Base-by-base conservation (phyloP, 192 early-diverging fungal species). In the Obelidium mucronatum region DNA sequence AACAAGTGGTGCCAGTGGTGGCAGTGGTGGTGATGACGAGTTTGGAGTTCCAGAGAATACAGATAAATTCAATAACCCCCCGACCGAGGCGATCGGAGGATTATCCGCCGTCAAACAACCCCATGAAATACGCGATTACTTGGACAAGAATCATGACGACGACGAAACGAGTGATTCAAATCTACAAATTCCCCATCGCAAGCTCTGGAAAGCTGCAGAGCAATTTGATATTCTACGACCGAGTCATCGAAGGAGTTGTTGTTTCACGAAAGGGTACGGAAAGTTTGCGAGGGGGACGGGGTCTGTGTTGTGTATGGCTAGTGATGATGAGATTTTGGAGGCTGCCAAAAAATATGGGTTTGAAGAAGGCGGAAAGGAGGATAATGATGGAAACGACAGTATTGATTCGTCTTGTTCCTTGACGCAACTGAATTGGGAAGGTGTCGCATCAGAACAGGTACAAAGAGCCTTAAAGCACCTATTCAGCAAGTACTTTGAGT, bases 211-310 rank as follows among this genome's bases (percentile, higher is more conserved):
- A 60, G 76, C 65, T 3, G 76, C 51, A 19, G 67, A 54, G 4
- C 58, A 61, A 39, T 61, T 37, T n/a, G 76, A 77, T 48, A 69
- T 77, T 70, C 24, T 77, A 30, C 58, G 58, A 15, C 37, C 66
- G 3, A 56, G 19, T 4, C 42, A 54, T 42, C 8, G 24, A 19
- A 28, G 76, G 5, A 60, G 40, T 19, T 77, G 76, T 61, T 77
- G 76, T 60, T 77, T 77, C 40, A 77, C 76, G 30, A 77, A 77
- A 68, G 67, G 66, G 26, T 77, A 77, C 61, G 65, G 66, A 4
- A 13, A 56, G 22, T 67, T 55, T 61, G 64, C 76, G 48, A 51
- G 67, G 1, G 76, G 76, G 24, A 70, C 76, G 11, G 76, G 76
- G 19, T 77, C 76, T 31, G 67, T 77, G 17, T 36, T 77, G 54